phyloP scores from a whole-genome alignment of 1,139 yeast genomes.

The Pichia sp. region DNA sequence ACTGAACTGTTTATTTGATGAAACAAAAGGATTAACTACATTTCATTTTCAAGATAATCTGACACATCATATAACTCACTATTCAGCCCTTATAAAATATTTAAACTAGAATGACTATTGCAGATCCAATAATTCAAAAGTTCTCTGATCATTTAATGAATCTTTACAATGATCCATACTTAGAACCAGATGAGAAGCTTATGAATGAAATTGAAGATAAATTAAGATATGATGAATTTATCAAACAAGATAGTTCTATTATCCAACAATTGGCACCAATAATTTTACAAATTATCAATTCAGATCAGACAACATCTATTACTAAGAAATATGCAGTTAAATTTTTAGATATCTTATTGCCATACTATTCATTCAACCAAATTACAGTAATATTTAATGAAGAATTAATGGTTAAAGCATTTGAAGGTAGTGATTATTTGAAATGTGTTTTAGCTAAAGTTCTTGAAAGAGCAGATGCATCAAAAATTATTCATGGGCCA shows the following conservation, averaged over 20 bases:
- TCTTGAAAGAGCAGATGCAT: slow-evolving; percentile 11
- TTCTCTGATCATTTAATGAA: slow-evolving; percentile 18
- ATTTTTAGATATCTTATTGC: slow-evolving; percentile 22
- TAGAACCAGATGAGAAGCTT: slow-evolving; percentile 16
- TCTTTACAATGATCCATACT: slow-evolving; percentile 6
- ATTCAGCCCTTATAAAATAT: too few relatives aligned
- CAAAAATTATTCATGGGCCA: slow-evolving; percentile 25
- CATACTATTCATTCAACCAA: slow-evolving; percentile 23
- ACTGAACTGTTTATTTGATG: too few relatives aligned
- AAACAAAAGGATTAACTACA: too few relatives aligned
- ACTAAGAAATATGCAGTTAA: slow-evolving; percentile 18
- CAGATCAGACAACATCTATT: slow-evolving; percentile 19
- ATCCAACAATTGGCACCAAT: slow-evolving; percentile 17
- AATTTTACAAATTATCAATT: slow-evolving; percentile 21
- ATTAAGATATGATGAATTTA: slow-evolving; percentile 15
- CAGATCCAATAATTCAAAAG: slow-evolving; percentile 21
- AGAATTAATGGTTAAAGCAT: slow-evolving; percentile 21
- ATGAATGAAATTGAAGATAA: slow-evolving; percentile 17
- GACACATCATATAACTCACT: too few relatives aligned
- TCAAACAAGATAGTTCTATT: slow-evolving; percentile 16
- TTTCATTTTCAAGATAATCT: too few relatives aligned
- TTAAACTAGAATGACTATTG: slow-evolving; percentile 13
- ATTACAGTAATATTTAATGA: slow-evolving; percentile 19
- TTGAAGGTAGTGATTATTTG: slow-evolving; percentile 21
- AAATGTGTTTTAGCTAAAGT: slow-evolving; percentile 19